phyloP scores from a whole-genome alignment of 1,284 basidiomycete species.

The Sphaerobolus stellatus region DNA sequence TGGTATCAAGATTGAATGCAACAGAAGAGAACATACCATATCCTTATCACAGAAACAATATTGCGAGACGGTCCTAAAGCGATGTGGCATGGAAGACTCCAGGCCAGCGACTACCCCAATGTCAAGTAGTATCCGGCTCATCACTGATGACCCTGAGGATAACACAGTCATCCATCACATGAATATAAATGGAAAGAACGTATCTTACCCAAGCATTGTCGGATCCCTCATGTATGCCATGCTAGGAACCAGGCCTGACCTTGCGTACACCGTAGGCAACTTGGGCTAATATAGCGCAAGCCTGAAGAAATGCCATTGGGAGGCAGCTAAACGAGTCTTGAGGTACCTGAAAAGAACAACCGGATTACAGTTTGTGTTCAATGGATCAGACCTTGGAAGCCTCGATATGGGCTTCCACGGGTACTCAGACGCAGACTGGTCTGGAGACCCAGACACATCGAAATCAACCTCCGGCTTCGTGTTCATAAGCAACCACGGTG shows the following conservation, averaged over 20 bases:
- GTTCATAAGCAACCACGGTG: constrained; percentile 28
- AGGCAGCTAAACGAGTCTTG: constrained; percentile 17
- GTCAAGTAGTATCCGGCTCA: neutral
- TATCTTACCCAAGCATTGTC: constrained; percentile 1
- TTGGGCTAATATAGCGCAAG: constrained; percentile 2
- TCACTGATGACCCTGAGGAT: neutral
- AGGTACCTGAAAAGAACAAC: constrained; percentile 16
- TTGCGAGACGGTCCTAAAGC: constrained; percentile 3
- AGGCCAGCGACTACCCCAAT: constrained; percentile 9
- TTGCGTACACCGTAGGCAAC: constrained; percentile 8
- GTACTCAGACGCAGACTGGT: constrained; percentile 22
- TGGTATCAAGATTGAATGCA: constrained; percentile 2
- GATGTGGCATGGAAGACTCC: neutral
- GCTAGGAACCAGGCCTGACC: constrained; percentile 9
- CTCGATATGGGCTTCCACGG: neutral
- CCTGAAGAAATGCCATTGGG: constrained; percentile 5
- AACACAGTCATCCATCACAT: neutral
- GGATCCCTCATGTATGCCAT: constrained; percentile 19
- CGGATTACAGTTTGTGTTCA: constrained; percentile 15
- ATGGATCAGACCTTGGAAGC: constrained; percentile 8
- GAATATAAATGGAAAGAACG: neutral
- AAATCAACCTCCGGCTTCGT: constrained; percentile 26
- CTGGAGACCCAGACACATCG: constrained; percentile 22
- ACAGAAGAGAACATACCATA: neutral
- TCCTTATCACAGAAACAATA: constrained; percentile 2